Percentiles rank a stretch among this genome's conserved stretches.
Conservation (phyloP, 148 eudicot genomes). For the Limonium bicolor region DNA sequence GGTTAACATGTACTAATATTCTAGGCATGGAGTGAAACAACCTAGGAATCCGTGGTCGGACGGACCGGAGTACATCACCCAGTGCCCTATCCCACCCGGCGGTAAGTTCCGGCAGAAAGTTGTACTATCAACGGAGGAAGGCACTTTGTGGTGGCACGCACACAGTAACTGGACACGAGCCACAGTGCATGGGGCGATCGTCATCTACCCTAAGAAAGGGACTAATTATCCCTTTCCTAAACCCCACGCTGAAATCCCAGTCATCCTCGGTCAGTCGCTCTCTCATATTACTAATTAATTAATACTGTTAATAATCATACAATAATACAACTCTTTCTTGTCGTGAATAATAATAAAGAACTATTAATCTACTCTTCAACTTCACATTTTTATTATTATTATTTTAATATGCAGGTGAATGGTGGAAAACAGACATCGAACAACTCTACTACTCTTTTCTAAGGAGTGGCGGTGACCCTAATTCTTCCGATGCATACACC, state of each 20-base stretch:
- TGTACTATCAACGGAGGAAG: slow-evolving; percentile 49
- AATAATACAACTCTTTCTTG: not conserved
- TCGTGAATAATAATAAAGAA: not conserved
- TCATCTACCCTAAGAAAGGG: slow-evolving; percentile 41
- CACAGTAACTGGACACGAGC: slow-evolving; percentile 62
- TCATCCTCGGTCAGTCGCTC: slow-evolving; percentile 20
- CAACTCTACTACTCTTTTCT: slow-evolving; percentile 31
- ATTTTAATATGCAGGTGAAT: slow-evolving; percentile 65
- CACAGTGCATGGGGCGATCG: slow-evolving; percentile 51
- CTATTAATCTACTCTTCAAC: not conserved
- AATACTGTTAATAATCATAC: not conserved
- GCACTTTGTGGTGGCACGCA: slow-evolving; percentile 73
- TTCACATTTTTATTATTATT: not conserved
- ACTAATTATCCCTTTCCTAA: slow-evolving; percentile 42
- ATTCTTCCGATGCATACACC: slow-evolving; percentile 52
- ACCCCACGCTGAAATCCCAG: slow-evolving; percentile 25
- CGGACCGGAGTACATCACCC: slow-evolving; percentile 63
- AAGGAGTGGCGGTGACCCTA: slow-evolving; percentile 35
- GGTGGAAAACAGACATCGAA: slow-evolving; percentile 64
- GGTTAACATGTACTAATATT: not conserved
- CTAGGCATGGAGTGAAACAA: slow-evolving; percentile 64
- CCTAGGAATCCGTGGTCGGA: slow-evolving; percentile 56
- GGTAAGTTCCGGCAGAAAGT: slow-evolving; percentile 37
- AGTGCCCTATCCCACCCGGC: slow-evolving; percentile 50
- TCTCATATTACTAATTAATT: too few species aligned